Conservation (phyloP, 1,139 yeast species). For the Saccharomycopsis hybrid region DNA sequence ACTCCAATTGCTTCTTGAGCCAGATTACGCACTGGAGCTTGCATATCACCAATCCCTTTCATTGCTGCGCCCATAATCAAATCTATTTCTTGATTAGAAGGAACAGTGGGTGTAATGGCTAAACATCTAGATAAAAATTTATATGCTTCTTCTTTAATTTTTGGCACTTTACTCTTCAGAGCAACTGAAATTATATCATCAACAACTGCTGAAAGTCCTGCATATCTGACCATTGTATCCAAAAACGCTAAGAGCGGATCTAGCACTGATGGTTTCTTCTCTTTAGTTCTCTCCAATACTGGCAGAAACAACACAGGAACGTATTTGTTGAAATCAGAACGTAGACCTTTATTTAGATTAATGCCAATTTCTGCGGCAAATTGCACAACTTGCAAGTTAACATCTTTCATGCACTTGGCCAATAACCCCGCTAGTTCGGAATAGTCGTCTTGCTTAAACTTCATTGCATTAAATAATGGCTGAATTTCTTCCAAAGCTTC, state of each 20-base stretch:
- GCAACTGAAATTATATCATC: slow-evolving; percentile 38
- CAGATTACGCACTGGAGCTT: slow-evolving; percentile 76
- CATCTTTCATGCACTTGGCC: slow-evolving; percentile 79
- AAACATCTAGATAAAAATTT: slow-evolving; percentile 63
- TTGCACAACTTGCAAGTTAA: slow-evolving; percentile 82
- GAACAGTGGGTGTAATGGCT: slow-evolving; percentile 42
- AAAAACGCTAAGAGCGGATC: slow-evolving; percentile 63
- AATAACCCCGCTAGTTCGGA: slow-evolving; percentile 50
- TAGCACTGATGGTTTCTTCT: slow-evolving; percentile 73
- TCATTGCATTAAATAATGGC: slow-evolving; percentile 42
- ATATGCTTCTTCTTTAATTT: slow-evolving; percentile 64
- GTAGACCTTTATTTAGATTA: slow-evolving; percentile 60
- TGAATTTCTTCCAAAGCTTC: slow-evolving; percentile 72
- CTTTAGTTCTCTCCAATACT: slow-evolving; percentile 77
- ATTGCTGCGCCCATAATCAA: slow-evolving; percentile 47
- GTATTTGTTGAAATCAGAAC: slow-evolving; percentile 49
- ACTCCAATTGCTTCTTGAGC: slow-evolving; percentile 79
- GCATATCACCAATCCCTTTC: slow-evolving; percentile 70
- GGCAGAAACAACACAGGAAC: slow-evolving; percentile 50
- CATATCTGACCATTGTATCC: slow-evolving; percentile 50
- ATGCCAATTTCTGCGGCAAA: slow-evolving; percentile 68
- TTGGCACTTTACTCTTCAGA: slow-evolving; percentile 69
- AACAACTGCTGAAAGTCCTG: slow-evolving; percentile 52
- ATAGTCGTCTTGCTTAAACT: slow-evolving; percentile 60
- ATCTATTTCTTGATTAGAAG: slow-evolving; percentile 49